These are phyloP conservation scores for Auricularia sp. DNA, from an alignment of 768 basidiomycete genomes.

Conservation along the genomic window DNA sequence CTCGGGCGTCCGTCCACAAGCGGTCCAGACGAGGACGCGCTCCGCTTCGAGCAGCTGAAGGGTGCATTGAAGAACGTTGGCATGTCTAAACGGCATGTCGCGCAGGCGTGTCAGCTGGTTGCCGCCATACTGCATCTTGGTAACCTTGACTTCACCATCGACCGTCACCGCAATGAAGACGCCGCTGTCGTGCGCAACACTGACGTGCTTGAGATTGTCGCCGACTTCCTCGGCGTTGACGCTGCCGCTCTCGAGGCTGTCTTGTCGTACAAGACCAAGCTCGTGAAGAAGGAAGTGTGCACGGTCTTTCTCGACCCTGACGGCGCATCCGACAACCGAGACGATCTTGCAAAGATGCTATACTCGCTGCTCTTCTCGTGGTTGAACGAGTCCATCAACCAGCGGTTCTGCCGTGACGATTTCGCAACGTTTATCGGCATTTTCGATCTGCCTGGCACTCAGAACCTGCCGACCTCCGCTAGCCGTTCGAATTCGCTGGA, in stretches of 20 bases:
- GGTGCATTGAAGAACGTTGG: conserved; percentile 88
- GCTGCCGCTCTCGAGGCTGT: conserved; percentile 62
- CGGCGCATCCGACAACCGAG: conserved; percentile 84
- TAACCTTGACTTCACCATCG: conserved; percentile 85
- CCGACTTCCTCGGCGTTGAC: conserved; percentile 85
- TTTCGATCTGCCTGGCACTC: conserved; percentile 87
- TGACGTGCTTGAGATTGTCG: conserved; percentile 71
- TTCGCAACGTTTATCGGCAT: conserved; percentile 87
- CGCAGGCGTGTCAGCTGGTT: conserved; percentile 88
- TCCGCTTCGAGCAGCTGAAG: conserved; percentile 89
- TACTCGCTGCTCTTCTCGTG: conserved; percentile 93
- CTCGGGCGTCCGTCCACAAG: conserved; percentile 26
- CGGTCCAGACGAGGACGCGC: conserved; percentile 58
- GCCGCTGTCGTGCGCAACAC: conserved; percentile 85
- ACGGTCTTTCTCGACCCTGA: conserved; percentile 94
- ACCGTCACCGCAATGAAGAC: conserved; percentile 76
- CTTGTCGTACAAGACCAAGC: conserved; percentile 82
- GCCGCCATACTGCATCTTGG: conserved; percentile 96
- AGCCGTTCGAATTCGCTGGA: conserved; percentile 87
- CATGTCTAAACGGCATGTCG: conserved; percentile 88
- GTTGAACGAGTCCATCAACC: conserved; percentile 94
- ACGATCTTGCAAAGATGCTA: conserved; percentile 86
- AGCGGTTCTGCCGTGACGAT: conserved; percentile 88
- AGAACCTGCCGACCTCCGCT: conserved; percentile 57
- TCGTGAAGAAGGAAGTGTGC: conserved; percentile 94